A percentile compares a stretch with the other conserved stretches of the same genome.
Conservation (phyloP, 2,329 filamentous ascomycete species). For the Neofusicoccum laricinum region DNA sequence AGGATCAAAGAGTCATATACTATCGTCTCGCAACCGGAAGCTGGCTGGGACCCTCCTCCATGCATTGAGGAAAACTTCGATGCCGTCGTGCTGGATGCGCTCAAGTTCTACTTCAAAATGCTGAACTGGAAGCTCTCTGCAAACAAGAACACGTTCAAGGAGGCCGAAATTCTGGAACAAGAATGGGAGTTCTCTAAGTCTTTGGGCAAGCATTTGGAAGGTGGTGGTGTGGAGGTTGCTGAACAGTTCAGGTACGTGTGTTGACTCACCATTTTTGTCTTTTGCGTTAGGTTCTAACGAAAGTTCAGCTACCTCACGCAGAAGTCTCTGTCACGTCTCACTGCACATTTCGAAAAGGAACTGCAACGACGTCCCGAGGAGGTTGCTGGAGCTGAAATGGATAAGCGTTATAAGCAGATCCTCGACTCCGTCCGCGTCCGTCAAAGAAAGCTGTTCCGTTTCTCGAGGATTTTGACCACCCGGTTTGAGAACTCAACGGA, state of each 20-base stretch:
- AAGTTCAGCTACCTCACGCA: constrained; percentile 70
- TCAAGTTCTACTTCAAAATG: constrained; percentile 99
- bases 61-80: constrained; percentile 98
- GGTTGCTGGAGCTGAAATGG: constrained; percentile 76
- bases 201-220: constrained; percentile 85
- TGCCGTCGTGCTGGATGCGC: constrained; percentile 80
- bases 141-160: constrained; percentile 99
- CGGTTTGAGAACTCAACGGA: constrained; percentile 96
- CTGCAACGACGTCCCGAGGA: constrained; percentile 81
- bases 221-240: constrained; percentile 92
- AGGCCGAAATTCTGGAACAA: constrained; percentile 93
- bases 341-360: constrained; percentile 87
- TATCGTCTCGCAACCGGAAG: constrained; percentile 77
- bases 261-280: no score
- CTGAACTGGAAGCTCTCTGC: constrained; percentile 95
- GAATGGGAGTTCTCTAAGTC: constrained; percentile 98
- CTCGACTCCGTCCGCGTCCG: constrained; percentile 94
- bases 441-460: constrained; percentile 94
- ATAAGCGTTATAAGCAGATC: constrained; percentile 93
- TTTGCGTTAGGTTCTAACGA: constrained; percentile 19
- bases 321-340: constrained; percentile 85
- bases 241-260: constrained; percentile 77
- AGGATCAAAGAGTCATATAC: constrained; percentile 89
- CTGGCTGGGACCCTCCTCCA: constrained; percentile 91
- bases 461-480: constrained; percentile 84